Percentiles rank a stretch among this genome's conserved stretches.
Evolutionary conservation across 73 alveolate species (phyloP).

Genomic region (Paramecium bursaria): DNA sequence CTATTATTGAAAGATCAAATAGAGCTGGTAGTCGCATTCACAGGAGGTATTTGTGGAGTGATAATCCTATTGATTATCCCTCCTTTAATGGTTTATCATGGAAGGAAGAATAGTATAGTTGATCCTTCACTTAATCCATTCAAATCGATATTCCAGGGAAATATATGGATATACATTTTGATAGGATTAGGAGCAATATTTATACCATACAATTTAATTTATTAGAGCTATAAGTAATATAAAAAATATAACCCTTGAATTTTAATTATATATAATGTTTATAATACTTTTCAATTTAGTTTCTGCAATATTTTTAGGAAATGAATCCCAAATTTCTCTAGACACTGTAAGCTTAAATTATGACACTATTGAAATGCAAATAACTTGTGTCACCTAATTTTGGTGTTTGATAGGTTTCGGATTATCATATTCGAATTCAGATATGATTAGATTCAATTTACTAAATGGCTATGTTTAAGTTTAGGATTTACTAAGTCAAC

Average conservation of each 20-base stretch:
- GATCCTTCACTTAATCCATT: neutral
- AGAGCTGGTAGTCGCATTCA: slow-evolving; percentile 15
- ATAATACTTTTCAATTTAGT: no score
- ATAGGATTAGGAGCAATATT: neutral
- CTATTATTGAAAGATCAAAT: slow-evolving; percentile 17
- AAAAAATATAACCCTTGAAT: no score
- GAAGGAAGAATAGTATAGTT: neutral
- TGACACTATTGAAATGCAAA: neutral
- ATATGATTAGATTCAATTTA: slow-evolving; percentile 7
- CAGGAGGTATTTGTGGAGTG: slow-evolving; percentile 63
- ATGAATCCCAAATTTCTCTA: no score
- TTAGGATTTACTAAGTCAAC: neutral
- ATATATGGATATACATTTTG: no score
- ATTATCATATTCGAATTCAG: slow-evolving; percentile 24
- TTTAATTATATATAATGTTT: no score
- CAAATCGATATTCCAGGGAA: neutral
- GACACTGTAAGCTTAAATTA: no score
- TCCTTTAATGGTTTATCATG: slow-evolving; percentile 19
- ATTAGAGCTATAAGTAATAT: no score
- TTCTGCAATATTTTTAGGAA: no score
- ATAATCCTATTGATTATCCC: slow-evolving; percentile 31
- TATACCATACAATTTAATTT: neutral
- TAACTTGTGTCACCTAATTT: slow-evolving; percentile 18
- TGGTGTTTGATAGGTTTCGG: slow-evolving; percentile 61
- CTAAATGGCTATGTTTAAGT: neutral